Base-by-base conservation (phyloP, 2,329 filamentous ascomycete genomes). In the Cladosporium phlei region DNA sequence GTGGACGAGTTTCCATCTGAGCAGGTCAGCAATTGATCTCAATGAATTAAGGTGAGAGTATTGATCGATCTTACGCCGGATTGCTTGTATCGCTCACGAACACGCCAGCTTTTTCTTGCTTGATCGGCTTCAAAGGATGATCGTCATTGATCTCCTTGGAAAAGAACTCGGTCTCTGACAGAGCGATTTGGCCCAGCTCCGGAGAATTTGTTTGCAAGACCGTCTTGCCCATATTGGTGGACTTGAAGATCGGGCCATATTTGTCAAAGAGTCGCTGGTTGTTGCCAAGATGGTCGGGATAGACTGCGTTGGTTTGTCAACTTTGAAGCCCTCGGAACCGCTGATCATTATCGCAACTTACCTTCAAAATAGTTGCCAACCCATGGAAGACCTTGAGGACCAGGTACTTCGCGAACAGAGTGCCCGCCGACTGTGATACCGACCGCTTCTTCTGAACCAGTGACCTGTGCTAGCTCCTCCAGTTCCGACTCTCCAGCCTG, bases 1-100 rank as follows among this genome's bases (percentile, higher is more conserved):
- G 66, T 83, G 80, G 0, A 74, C 72, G 0, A 71, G 45, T 32
- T 58, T 64, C 73, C 74, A 80, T 46, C 72, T 68, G 12, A 9
- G 4, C 16, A 10, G 5, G 21, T 38, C 7, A 38, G 34, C 17
- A 4, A 14, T 7, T 10, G 14, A 24, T 38, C 7, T 16, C 2
- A 4, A 38, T 14, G 7, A 19, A 24, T 10, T 4, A 14, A 9
- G 7, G 21, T 17, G 21, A n/a, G n/a, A n/a, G n/a, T n/a, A n/a
- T n/a, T n/a, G 9, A 38, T n/a, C 10, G 17, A 14, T 10, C 8
- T 4, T 38, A 38, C 34, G 34, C 34, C 34, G 71, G 66, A 0
- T 70, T 73, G 16, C 76, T 68, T 0, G 76, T 79, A 54, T 79
- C 76, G 3, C 53, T 54, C 4, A 64, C 35, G 49, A 67, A 67